Evolutionary conservation across 2,329 filamentous ascomycete genomes (phyloP).

Genomic region (Trichoderma atroviride): DNA sequence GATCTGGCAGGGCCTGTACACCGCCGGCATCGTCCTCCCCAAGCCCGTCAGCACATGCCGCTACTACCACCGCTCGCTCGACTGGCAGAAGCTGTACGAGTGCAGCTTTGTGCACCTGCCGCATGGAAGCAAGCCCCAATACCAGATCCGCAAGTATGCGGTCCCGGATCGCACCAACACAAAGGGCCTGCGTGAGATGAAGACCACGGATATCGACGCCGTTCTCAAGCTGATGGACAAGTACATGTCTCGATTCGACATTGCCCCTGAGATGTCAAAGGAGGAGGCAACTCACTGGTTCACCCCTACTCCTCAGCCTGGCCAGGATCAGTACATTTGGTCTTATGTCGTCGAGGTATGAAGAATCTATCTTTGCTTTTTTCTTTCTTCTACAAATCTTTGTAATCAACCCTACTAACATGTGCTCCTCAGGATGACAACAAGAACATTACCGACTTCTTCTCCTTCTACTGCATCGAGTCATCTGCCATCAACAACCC

Average conservation of each 20-base stretch:
- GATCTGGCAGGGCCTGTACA: constrained; percentile 95
- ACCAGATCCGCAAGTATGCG: constrained; percentile 84
- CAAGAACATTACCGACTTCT: constrained; percentile 89
- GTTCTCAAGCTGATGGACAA: constrained; percentile 74
- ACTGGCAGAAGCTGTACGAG: constrained; percentile 96
- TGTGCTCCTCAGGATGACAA: constrained; percentile 42
- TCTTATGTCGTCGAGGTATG: constrained; percentile 83
- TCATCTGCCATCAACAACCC: constrained; percentile 85
- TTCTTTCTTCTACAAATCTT: background rate
- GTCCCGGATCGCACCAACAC: constrained; percentile 74
- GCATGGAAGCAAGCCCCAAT: constrained; percentile 76
- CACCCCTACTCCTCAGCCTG: constrained; percentile 63
- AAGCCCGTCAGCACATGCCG: constrained; percentile 90
- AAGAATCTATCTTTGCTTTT: background rate
- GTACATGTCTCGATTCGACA: constrained; percentile 78
- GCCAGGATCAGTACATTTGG: constrained; percentile 82
- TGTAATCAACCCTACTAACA: background rate
- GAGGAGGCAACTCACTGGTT: constrained; percentile 90
- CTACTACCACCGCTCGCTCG: constrained; percentile 90
- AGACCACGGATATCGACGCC: constrained; percentile 73
- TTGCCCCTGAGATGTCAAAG: constrained; percentile 78
- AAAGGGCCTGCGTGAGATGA: constrained; percentile 78
- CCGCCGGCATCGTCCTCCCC: constrained; percentile 85
- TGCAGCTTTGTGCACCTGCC: constrained; percentile 92
- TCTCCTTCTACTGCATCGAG: constrained; percentile 95